Conservation (phyloP, 2,329 filamentous ascomycete genomes). For the Aschersonia sp. region DNA sequence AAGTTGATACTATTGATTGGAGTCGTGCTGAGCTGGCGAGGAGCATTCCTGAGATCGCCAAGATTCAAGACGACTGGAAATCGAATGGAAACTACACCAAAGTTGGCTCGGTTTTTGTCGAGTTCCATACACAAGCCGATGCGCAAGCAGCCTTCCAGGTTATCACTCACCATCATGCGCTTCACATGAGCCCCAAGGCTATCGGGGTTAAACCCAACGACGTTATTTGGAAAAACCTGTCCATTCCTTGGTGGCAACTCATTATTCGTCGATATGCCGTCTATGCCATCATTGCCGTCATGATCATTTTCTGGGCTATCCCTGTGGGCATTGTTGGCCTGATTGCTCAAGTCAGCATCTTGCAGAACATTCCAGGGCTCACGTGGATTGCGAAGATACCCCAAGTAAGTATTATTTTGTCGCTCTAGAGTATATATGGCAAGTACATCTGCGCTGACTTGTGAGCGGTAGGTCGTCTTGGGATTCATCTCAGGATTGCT, state of each 20-base stretch:
- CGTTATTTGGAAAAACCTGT: slow-evolving; percentile 73
- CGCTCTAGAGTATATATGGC: background rate
- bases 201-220: slow-evolving; percentile 71
- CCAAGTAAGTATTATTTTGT: slow-evolving; percentile 7
- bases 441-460: background rate
- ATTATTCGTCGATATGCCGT: slow-evolving; percentile 53
- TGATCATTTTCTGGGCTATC: slow-evolving; percentile 77
- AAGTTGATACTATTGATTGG: slow-evolving; percentile 81
- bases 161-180: slow-evolving; percentile 63
- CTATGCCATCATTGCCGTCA: slow-evolving; percentile 50
- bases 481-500: slow-evolving; percentile 75
- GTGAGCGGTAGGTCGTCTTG: slow-evolving; percentile 33
- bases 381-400: slow-evolving; percentile 63
- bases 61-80: slow-evolving; percentile 47
- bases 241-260: slow-evolving; percentile 56
- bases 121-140: slow-evolving; percentile 69
- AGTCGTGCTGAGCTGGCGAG: slow-evolving; percentile 41
- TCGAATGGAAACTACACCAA: slow-evolving; percentile 44
- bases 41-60: slow-evolving; percentile 52
- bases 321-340: slow-evolving; percentile 67
- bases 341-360: slow-evolving; percentile 68
- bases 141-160: slow-evolving; percentile 79
- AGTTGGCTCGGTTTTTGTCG: slow-evolving; percentile 74
- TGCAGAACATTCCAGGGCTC: slow-evolving; percentile 55
- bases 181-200: slow-evolving; percentile 74